Evolutionary conservation across 805 yeast genomes (phyloP).

Genomic region (Sungouiella thailandica): DNA sequence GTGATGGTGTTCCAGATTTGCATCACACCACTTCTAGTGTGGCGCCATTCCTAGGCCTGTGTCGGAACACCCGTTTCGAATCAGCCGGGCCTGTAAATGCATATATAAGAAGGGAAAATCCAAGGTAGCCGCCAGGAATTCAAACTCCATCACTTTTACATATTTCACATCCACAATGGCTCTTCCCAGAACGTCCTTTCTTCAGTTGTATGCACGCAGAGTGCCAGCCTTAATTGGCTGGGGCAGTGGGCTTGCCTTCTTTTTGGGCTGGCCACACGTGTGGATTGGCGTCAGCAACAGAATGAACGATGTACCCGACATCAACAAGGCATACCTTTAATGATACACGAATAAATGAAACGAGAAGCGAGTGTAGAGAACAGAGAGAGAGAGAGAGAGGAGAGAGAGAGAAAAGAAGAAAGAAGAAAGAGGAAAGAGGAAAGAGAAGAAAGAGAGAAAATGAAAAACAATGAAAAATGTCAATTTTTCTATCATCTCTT

Average conservation of each 20-base stretch:
- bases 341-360: background rate
- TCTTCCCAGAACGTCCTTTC: slow-evolving; percentile 19
- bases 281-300: slow-evolving; percentile 20
- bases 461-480: no score
- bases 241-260: slow-evolving; percentile 25
- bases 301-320: slow-evolving; percentile 23
- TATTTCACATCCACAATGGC: slow-evolving; percentile 10
- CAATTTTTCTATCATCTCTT: no score
- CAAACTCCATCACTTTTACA: background rate
- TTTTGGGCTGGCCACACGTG: slow-evolving; percentile 36
- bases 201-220: slow-evolving; percentile 22
- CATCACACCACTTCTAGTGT: no score
- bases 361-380: background rate
- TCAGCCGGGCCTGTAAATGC: background rate
- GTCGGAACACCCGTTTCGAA: background rate
- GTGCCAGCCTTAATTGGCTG: slow-evolving; percentile 25
- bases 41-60: no score
- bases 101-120: background rate
- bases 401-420: no score
- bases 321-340: slow-evolving; percentile 17
- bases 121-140: background rate
- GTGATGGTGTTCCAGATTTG: no score
- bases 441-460: no score
- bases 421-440: no score
- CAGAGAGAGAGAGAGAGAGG: no score